phyloP scores from a whole-genome alignment of 169 alveolate genomes.

The Plasmodium falciparum region DNA sequence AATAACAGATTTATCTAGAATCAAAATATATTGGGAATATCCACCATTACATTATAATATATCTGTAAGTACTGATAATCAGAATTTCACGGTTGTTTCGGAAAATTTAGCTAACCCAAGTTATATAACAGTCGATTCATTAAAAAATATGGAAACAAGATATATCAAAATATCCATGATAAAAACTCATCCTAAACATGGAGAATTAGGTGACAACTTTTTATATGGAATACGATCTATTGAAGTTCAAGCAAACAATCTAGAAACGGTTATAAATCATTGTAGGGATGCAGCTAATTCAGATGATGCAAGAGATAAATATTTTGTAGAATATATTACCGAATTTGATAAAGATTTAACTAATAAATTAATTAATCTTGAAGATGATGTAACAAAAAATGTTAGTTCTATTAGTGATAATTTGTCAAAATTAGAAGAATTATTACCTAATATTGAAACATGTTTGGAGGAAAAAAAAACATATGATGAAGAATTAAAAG shows the following conservation, averaged over 20 bases:
- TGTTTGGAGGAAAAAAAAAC: conserved; percentile 84
- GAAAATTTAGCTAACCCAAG: conserved; percentile 86
- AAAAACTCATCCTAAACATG: conserved; percentile 91
- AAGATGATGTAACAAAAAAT: conserved; percentile 86
- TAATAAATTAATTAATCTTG: conserved; percentile 84
- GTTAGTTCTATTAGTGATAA: conserved; percentile 84
- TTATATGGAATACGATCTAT: conserved; percentile 91
- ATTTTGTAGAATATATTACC: conserved; percentile 90
- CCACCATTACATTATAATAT: conserved; percentile 91
- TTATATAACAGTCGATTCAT: conserved; percentile 83
- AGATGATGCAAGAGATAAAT: conserved; percentile 93
- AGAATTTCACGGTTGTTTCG: conserved; percentile 79
- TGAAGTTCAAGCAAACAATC: conserved; percentile 87
- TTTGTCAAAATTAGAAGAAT: conserved; percentile 85
- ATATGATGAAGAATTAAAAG: conserved; percentile 81
- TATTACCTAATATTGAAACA: conserved; percentile 83
- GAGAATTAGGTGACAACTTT: conserved; percentile 85
- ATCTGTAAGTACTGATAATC: conserved; percentile 88
- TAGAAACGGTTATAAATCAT: conserved; percentile 87
- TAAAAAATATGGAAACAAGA: conserved; percentile 84
- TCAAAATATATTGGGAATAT: conserved; percentile 91
- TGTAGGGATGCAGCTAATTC: conserved; percentile 92
- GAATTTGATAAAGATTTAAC: conserved; percentile 86
- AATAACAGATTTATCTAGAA: conserved; percentile 80
- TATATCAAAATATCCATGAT: conserved; percentile 87